Evolutionary conservation across 148 eudicot species (phyloP).

Genomic region (Arctostaphylos glauca): DNA sequence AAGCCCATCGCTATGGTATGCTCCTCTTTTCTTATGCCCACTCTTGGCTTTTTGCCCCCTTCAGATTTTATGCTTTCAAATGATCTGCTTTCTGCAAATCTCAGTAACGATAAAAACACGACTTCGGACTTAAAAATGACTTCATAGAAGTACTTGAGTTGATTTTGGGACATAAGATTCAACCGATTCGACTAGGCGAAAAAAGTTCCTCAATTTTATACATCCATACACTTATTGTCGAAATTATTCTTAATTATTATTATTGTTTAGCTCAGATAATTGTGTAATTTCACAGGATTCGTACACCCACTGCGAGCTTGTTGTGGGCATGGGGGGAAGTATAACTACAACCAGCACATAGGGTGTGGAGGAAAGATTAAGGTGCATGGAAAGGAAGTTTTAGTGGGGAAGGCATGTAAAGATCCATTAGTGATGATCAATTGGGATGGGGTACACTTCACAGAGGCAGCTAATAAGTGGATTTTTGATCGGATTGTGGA

Average conservation of each 20-base stretch:
- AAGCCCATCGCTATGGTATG: conserved; percentile 55
- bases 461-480: conserved; percentile 81
- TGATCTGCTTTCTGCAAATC: too few relatives aligned
- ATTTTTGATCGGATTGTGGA: conserved; percentile 53
- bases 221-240: background rate
- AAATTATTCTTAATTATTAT: background rate
- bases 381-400: conserved; percentile 51
- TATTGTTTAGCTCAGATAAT: background rate
- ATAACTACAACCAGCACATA: conserved; percentile 55
- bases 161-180: background rate
- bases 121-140: background rate
- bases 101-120: background rate
- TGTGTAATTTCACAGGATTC: conserved; percentile 40
- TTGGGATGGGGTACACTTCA: conserved; percentile 85
- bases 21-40: background rate
- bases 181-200: background rate
- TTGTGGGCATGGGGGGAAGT: conserved; percentile 91
- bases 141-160: background rate
- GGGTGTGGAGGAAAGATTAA: conserved; percentile 58
- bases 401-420: conserved; percentile 54
- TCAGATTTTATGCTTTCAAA: background rate
- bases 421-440: conserved; percentile 46
- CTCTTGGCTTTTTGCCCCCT: background rate
- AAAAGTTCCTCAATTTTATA: background rate
- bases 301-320: conserved; percentile 68